Base-by-base conservation (phyloP, 208 protist genomes). In the Crithidia sp. region DNA sequence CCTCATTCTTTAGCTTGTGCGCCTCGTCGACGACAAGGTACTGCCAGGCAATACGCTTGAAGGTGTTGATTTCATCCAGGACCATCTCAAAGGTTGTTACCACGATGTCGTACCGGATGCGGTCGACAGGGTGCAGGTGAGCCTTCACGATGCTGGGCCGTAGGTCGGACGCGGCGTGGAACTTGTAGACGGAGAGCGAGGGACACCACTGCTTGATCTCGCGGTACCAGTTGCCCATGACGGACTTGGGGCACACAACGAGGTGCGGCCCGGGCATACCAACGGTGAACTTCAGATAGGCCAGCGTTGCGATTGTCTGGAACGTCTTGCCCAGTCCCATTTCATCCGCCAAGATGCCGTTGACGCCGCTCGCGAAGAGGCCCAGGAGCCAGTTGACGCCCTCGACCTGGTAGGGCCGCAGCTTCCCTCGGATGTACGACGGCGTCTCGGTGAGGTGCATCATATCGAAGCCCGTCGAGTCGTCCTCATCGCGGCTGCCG, bases 11-110 rank as follows among this genome's bases (percentile, higher is more conserved):
- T 17, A 98, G 87, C 71, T 95, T 96, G 74, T 98, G 99, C 7
- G 98, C 99, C 91, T 99, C 99, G 87, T 99, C 99, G 44, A 99
- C 93, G 61, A 99, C 94, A n/a, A 99, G 75, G 62, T 98, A 99
- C 49, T 97, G 76, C 95, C 96, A 99, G 4, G 71, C 65, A 58
- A 98, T 88, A 64, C 93, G 96, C 64, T 89, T 87, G 36, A 99
- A 98, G 2, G 84, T 79, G 16, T 63, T 67, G 50, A 98, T 69
- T 70, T 99, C 98, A 13, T 89, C 87, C 41, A 96, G 83, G 5
- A 98, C 89, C 78, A 99, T 97, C 76, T 99, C 98, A 81, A 98
- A 99, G 2, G 98, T 98, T 10, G 98, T 99, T 0, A 99, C 84
- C 60, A 98, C 78, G n/a, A 99, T 90, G 72, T 98, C 93, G 76